Evolutionary conservation across 1,139 yeast species (phyloP).

Genomic region (Suhomyces maxii): DNA sequence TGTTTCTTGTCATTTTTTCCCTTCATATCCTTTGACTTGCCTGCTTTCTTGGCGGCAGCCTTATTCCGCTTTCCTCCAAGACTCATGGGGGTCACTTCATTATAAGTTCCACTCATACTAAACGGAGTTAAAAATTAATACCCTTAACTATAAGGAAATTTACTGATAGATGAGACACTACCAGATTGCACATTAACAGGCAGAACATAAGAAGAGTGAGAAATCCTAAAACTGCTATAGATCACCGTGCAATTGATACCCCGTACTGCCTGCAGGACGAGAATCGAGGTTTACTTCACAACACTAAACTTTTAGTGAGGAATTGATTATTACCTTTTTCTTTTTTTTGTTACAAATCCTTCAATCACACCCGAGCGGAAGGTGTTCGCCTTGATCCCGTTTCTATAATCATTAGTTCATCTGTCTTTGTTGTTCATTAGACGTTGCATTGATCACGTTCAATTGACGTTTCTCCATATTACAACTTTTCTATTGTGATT

Average conservation of each 20-base stretch:
- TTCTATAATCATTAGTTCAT: no score
- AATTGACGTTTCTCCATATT: no score
- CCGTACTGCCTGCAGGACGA: background rate
- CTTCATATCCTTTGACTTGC: background rate
- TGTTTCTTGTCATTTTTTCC: slow-evolving; percentile 1
- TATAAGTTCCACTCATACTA: slow-evolving; percentile 13
- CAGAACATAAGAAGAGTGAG: no score
- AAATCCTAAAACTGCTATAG: background rate
- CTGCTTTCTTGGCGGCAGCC: background rate
- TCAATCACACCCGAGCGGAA: no score
- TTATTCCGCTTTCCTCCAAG: slow-evolving; percentile 3
- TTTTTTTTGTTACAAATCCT: no score
- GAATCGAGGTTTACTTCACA: background rate
- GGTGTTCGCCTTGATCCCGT: no score
- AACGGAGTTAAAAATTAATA: background rate
- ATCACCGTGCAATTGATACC: background rate
- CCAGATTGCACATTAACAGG: no score
- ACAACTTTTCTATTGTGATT: no score
- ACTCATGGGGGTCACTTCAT: slow-evolving; percentile 19
- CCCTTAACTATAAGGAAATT: background rate
- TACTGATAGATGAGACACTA: no score
- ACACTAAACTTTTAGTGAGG: background rate
- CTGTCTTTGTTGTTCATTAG: no score
- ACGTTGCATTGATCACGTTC: no score
- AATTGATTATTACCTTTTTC: background rate